Evolutionary conservation across 305 asterid genomes (phyloP).

Genomic region (Fraxinus sp.): DNA sequence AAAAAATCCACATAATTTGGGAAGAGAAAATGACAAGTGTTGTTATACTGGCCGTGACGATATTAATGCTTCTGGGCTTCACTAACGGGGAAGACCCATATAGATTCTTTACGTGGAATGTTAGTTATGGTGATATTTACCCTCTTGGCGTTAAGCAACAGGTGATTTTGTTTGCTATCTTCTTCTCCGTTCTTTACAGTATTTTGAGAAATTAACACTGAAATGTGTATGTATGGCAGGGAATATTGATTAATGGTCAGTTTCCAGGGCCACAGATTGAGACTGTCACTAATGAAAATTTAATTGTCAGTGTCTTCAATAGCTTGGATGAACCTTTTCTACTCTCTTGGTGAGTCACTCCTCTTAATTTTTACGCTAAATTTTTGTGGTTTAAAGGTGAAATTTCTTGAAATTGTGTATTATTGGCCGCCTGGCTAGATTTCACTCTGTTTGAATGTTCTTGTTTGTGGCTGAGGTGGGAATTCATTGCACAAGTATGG

Average conservation of each 20-base stretch:
- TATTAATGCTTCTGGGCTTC: conserved; percentile 3
- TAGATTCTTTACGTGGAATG: conserved; percentile 79
- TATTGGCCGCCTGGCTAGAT: background rate
- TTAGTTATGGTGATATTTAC: conserved; percentile 73
- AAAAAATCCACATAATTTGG: background rate
- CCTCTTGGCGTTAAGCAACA: conserved; percentile 83
- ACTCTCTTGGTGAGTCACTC: conserved; percentile 61
- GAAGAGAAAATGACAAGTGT: background rate
- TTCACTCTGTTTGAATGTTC: background rate
- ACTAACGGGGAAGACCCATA: conserved; percentile 62
- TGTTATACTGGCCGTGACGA: conserved; percentile 4
- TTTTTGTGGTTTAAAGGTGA: background rate
- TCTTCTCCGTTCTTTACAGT: background rate
- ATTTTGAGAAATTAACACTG: background rate
- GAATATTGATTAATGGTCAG: conserved; percentile 83
- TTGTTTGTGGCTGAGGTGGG: background rate
- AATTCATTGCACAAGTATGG: background rate
- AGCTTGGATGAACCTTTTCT: conserved; percentile 84
- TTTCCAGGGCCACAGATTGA: conserved; percentile 85
- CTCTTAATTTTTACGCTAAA: background rate
- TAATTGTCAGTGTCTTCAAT: conserved; percentile 71
- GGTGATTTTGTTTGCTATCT: conserved; percentile 27
- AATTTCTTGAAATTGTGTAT: background rate
- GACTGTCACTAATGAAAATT: conserved; percentile 74
- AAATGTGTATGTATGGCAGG: conserved; percentile 38